These are phyloP conservation scores for Phallus indusiatus DNA, from an alignment of 768 basidiomycete species.

Conservation along the genomic window DNA sequence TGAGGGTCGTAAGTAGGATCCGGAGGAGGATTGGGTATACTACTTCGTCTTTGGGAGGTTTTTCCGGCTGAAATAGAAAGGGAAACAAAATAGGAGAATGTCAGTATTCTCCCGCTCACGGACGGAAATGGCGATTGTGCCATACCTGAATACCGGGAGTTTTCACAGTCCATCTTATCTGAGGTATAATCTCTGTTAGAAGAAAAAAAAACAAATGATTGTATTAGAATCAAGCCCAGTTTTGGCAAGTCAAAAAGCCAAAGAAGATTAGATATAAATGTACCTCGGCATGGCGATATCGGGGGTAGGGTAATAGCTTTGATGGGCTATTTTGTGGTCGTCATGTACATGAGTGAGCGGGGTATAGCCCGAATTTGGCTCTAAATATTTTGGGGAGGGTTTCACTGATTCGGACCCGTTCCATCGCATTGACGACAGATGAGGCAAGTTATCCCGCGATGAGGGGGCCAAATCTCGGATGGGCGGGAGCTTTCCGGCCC, in stretches of 20 bases:
- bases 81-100: too few species aligned
- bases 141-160: background rate
- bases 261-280: too few species aligned
- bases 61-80: background rate
- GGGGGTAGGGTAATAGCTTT: too few species aligned
- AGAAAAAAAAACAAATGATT: too few species aligned
- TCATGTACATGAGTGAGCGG: background rate
- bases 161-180: background rate
- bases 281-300: background rate
- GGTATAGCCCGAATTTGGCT: too few species aligned
- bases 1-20: background rate
- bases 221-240: too few species aligned
- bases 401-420: background rate
- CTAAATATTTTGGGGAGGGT: background rate
- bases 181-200: background rate
- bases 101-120: too few species aligned
- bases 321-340: background rate
- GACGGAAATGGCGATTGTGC: too few species aligned
- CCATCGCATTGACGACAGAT: conserved; percentile 1
- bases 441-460: conserved; percentile 1
- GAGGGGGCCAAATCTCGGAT: background rate
- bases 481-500: background rate
- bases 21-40: background rate
- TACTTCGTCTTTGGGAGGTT: background rate
- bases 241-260: too few species aligned